Evolutionary conservation across 768 basidiomycete genomes (phyloP), one percentile per base, ranked within the genome.

Genomic region (Asterophora lycoperdoides): DNA sequence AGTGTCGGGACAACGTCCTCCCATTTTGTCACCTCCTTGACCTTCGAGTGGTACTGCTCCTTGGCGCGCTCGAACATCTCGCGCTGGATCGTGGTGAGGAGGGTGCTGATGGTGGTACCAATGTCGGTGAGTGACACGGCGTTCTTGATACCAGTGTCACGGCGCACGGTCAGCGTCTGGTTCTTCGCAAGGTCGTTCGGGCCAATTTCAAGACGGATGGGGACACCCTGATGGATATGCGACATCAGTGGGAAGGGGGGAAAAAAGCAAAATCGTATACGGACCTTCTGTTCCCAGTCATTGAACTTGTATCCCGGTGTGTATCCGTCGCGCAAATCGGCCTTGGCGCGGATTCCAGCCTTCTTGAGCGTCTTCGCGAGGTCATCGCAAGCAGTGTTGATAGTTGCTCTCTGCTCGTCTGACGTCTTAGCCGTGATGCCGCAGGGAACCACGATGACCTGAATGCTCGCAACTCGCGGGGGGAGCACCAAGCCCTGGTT

Each of bases 251-350:
- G 23, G 6, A 6, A 23, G 23, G 23, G 6, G 23, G 23, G 6
- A 23, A 23, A 23, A 6, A 23, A 23, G 23, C 23, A 23, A 23
- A 23, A 23, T 23, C 23, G 23, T 36, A 10, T 48, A 51, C 69
- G 40, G 52, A 89, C 92, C 82, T 95, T 91, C 70, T 97, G 87
- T 73, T 99, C 96, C 93, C 95, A 97, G 61, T 98, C 92, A 64
- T 97, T 96, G 75, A 96, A 99, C 72, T 99, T 99, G 74, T 87
- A 98, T 26, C 96, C 96, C 8, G 96, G 96, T 26, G 95, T 98
- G 68, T 98, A 96, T 7, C 89, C 93, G 3, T 98, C 96, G 51
- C 95, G 74, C 53, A 93, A 72, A 72, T 99, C 96, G 1, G 91
- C 91, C 67, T 86, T 91, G 29, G 90, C 89, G 54, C 89, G 76